Evolutionary conservation across 805 yeast species (phyloP), one percentile per base, ranked within the genome.

Genomic region (Nakazawaea ambrosiae): DNA sequence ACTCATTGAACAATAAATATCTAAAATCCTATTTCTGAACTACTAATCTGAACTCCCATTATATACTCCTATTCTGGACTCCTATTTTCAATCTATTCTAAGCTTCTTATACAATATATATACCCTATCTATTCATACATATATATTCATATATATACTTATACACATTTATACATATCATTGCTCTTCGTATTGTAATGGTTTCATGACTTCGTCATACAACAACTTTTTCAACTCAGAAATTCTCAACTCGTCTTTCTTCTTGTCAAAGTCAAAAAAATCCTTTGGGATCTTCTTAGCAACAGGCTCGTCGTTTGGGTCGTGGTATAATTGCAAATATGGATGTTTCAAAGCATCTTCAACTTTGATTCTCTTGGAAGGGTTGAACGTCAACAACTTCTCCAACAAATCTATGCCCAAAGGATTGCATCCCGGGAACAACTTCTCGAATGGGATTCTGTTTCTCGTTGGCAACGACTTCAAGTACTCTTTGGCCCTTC

Each of bases 271-370:
- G 44, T 83, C 89, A 50, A 92, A 90, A 56, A 90, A 88, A 48
- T 82, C 88, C 28, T 78, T 78, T 0, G 94, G 89, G 17, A 92
- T 81, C 34, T 88, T 84, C 15, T 77, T 75, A 25, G 92, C 88
- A 27, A 68, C 68, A 0, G 97, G 97, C 60, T 90, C 97, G 56
- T 90, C 97, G 38, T 74, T 76, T 3, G 96, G 95, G 53, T 90
- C 97, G 58, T 90, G 97, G 60, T 90, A 90, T n/a, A 83, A 73
- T 35, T 70, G 62, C 37, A 90, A 65, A 58, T 90, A 90, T 2
- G 96, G 96, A 55, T 90, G 97, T 46, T 70, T 62, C 33, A 90
- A 68, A 0, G 97, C 96, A 43, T 83, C 81, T 37, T 70, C 81
- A 3, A 88, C 97, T 2, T 89, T 75, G 44, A 89, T 81, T 52